phyloP scores from a whole-genome alignment of 345 rosid genomes.

The Acer campestre region DNA sequence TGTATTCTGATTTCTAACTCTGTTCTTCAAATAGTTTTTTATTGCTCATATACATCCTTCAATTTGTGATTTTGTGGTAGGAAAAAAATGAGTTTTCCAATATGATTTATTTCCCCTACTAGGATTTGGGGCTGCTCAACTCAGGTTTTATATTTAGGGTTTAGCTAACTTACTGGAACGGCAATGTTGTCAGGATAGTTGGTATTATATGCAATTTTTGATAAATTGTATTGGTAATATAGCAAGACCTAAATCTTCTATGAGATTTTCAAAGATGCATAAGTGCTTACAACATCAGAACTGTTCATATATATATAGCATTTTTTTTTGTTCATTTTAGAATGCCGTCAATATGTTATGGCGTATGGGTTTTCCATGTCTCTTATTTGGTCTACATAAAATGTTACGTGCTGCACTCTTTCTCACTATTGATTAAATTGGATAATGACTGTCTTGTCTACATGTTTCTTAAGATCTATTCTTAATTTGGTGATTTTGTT shows the following conservation, averaged over 20 bases:
- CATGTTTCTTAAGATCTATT: neutral
- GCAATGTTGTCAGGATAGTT: neutral
- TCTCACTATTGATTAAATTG: neutral
- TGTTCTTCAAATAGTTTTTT: neutral
- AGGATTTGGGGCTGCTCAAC: neutral
- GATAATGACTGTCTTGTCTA: neutral
- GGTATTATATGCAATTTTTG: neutral
- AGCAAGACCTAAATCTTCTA: constrained; percentile 1
- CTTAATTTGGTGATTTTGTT: neutral
- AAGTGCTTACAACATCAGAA: constrained; percentile 28
- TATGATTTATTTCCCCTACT: neutral
- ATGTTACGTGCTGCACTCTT: neutral
- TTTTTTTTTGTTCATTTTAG: neutral
- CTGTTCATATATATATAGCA: neutral
- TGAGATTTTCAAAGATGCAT: constrained; percentile 64
- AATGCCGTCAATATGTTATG: no score
- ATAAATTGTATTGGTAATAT: neutral
- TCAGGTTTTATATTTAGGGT: neutral
- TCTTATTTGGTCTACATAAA: neutral
- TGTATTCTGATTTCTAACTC: neutral
- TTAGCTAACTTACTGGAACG: neutral
- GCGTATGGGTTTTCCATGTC: neutral
- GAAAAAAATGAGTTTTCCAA: neutral
- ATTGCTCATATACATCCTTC: neutral
- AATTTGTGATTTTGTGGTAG: neutral